Conservation (phyloP, 257 asterid species). For the Fraxinus excelsior region DNA sequence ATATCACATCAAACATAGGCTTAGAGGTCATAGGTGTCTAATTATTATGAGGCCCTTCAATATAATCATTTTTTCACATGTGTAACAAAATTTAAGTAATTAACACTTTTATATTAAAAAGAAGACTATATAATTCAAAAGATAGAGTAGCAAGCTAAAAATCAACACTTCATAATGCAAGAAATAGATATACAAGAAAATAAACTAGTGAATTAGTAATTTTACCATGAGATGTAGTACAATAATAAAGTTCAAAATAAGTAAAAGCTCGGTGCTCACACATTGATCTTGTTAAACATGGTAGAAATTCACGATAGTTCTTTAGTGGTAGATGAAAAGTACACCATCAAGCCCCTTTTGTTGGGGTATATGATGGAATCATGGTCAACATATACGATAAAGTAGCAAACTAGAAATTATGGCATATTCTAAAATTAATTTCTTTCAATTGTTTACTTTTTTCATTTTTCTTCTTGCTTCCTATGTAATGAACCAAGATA, state of each 20-base stretch:
- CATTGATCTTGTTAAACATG: background rate
- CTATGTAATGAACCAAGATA: background rate
- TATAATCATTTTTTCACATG: too few relatives aligned
- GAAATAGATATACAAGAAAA: too few relatives aligned
- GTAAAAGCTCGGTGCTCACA: background rate
- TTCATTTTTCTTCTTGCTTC: background rate
- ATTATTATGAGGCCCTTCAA: too few relatives aligned
- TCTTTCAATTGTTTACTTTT: background rate
- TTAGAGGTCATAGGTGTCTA: too few relatives aligned
- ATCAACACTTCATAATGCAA: too few relatives aligned
- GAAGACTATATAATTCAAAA: too few relatives aligned
- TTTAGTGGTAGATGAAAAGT: background rate
- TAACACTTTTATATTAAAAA: too few relatives aligned
- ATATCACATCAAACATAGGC: too few relatives aligned
- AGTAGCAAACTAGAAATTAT: background rate
- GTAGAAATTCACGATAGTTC: background rate
- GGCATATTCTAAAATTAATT: background rate
- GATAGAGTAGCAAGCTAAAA: too few relatives aligned
- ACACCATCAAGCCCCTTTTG: background rate
- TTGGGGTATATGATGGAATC: background rate
- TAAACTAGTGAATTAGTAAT: background rate
- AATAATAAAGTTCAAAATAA: background rate
- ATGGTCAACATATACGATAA: background rate
- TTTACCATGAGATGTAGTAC: constrained; percentile 1
- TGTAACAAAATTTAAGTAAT: too few relatives aligned